phyloP scores from a whole-genome alignment of 2,329 filamentous ascomycete species.

The Fusarium staphyleae region DNA sequence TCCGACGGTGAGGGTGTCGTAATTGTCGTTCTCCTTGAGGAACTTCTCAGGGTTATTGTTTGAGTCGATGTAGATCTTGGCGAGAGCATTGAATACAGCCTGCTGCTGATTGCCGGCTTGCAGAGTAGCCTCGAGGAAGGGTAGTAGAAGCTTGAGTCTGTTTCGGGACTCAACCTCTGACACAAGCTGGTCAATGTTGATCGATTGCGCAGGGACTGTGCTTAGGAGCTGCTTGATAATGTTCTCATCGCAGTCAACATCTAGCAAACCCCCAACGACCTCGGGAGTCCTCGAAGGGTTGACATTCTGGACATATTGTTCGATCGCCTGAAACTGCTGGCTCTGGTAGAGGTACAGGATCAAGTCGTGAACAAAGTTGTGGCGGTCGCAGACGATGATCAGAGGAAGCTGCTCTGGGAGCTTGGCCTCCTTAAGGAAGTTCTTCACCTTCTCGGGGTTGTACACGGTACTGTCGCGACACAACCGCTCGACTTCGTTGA shows the following conservation, averaged over 20 bases:
- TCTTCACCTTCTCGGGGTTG: conserved; percentile 96
- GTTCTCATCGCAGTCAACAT: conserved; percentile 95
- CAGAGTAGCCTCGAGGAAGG: conserved; percentile 93
- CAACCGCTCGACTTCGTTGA: conserved; percentile 95
- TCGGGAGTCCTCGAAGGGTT: conserved; percentile 91
- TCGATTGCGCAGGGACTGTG: conserved; percentile 82
- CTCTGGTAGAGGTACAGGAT: conserved; percentile 98
- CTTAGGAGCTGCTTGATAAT: conserved; percentile 92
- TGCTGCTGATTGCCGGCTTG: conserved; percentile 93
- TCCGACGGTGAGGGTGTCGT: conserved; percentile 89
- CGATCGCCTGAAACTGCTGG: conserved; percentile 98
- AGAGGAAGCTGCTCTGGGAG: conserved; percentile 91
- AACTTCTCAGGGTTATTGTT: conserved; percentile 99
- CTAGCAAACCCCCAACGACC: conserved; percentile 90
- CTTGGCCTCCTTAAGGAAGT: conserved; percentile 97
- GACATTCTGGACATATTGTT: conserved; percentile 96
- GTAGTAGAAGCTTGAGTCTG: conserved; percentile 90
- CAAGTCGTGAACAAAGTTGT: conserved; percentile 97
- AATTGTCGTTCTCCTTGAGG: conserved; percentile 95
- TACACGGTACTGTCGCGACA: conserved; percentile 92
- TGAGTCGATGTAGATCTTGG: conserved; percentile 99
- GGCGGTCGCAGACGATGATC: conserved; percentile 99
- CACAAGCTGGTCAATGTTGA: conserved; percentile 95
- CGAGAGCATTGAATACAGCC: conserved; percentile 94
- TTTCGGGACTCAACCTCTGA: conserved; percentile 95